phyloP scores from a whole-genome alignment of 192 early-diverging fungal species.

The Entophlyctis helioformis region DNA sequence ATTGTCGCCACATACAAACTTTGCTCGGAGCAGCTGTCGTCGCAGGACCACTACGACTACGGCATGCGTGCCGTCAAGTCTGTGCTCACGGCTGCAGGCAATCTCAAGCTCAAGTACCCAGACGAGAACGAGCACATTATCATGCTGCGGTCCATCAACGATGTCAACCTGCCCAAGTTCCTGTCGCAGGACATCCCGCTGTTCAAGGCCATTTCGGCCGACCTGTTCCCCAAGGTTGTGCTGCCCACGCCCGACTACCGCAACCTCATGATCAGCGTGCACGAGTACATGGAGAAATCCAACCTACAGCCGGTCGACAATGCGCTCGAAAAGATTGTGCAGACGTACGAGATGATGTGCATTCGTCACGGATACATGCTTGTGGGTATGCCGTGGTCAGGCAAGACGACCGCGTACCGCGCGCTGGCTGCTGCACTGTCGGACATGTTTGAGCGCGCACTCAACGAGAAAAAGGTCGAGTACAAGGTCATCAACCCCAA shows the following conservation, averaged over 20 bases:
- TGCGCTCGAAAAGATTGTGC: constrained; percentile 46
- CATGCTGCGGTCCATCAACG: constrained; percentile 45
- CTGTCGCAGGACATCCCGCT: constrained; percentile 45
- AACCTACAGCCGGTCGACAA: constrained; percentile 37
- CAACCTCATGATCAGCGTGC: constrained; percentile 29
- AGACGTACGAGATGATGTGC: constrained; percentile 55
- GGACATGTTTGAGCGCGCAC: constrained; percentile 29
- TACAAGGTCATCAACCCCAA: constrained; percentile 45
- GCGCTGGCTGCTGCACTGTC: constrained; percentile 38
- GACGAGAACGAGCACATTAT: constrained; percentile 48
- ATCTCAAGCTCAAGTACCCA: constrained; percentile 43
- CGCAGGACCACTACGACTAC: constrained; percentile 55
- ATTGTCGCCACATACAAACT: constrained; percentile 52
- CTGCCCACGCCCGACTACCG: constrained; percentile 45
- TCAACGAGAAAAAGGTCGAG: constrained; percentile 41
- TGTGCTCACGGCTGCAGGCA: constrained; percentile 49
- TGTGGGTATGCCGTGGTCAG: constrained; percentile 45
- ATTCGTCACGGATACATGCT: constrained; percentile 54
- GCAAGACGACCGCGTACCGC: constrained; percentile 46
- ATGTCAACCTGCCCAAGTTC: constrained; percentile 52
- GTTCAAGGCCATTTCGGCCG: constrained; percentile 47
- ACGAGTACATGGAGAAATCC: constrained; percentile 33
- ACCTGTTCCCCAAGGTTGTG: constrained; percentile 45
- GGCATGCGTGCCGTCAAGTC: constrained; percentile 52
- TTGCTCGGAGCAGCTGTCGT: constrained; percentile 51